Conservation (phyloP, 2,329 filamentous ascomycete species). For the Trichoderma atrobrunneum region DNA sequence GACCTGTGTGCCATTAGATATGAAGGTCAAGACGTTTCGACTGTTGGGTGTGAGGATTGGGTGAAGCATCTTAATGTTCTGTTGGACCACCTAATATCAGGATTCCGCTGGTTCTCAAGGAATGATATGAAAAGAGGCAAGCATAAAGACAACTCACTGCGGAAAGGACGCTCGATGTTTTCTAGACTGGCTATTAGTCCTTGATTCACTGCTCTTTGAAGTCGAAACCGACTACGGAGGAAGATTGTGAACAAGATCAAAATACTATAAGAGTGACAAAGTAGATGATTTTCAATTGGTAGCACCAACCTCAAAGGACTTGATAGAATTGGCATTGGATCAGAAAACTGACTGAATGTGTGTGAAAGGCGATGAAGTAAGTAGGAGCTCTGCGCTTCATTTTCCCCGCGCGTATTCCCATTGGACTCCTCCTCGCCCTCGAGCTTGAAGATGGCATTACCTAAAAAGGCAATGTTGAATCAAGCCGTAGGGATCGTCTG, state of each 20-base stretch:
- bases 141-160: accelerated
- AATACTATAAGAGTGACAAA: not conserved
- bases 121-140: not conserved
- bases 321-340: not conserved
- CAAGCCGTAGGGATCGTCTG: not conserved
- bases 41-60: accelerated
- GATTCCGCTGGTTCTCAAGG: not conserved
- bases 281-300: not conserved
- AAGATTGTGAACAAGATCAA: not conserved
- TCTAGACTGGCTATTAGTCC: not conserved
- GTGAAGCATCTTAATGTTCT: not conserved
- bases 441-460: not conserved
- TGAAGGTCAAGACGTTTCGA: not conserved
- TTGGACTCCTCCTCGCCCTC: not conserved
- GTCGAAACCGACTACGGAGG: not conserved
- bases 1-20: no score
- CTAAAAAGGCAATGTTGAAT: not conserved
- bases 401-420: not conserved
- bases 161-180: not conserved
- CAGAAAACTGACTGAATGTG: not conserved
- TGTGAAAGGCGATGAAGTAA: not conserved
- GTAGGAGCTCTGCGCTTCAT: not conserved
- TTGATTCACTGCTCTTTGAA: not conserved
- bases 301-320: not conserved
- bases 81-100: not conserved